These are phyloP conservation scores for Xylaria sp. DNA, from an alignment of 2,329 filamentous ascomycete species.

Conservation along the genomic window DNA sequence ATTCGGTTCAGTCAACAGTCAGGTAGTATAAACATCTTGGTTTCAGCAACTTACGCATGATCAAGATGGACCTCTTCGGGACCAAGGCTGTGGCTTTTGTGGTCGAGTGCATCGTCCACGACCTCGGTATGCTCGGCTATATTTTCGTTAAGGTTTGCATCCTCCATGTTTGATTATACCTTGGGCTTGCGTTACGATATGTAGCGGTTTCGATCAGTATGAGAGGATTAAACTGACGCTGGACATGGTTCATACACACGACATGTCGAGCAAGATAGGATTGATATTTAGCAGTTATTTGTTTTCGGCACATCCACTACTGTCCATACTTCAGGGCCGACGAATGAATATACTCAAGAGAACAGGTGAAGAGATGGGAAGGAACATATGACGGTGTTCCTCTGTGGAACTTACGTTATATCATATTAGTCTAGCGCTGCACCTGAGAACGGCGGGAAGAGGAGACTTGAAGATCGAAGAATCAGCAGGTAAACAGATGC, in stretches of 20 bases:
- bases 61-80: conserved; percentile 57
- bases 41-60: conserved; percentile 53
- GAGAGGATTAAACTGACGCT: not conserved
- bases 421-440: not conserved
- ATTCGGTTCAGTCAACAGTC: conserved; percentile 20
- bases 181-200: not conserved
- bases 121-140: conserved; percentile 52
- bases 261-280: not conserved
- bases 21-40: not conserved
- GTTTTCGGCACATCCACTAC: not conserved
- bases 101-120: conserved; percentile 38
- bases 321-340: not conserved
- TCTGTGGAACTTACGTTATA: not conserved
- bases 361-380: not conserved
- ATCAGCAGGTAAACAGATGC: not conserved
- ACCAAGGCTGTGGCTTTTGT: conserved; percentile 49
- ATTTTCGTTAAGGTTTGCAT: conserved; percentile 53
- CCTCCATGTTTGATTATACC: conserved; percentile 53
- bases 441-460: not conserved
- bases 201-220: not conserved
- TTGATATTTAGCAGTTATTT: not conserved
- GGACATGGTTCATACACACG: not conserved
- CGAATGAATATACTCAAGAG: conserved; percentile 6
- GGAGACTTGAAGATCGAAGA: conserved; percentile 7
- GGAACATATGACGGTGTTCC: not conserved